Conservation (phyloP, 73 alveolate genomes). For the Paramecium biaurelia region DNA sequence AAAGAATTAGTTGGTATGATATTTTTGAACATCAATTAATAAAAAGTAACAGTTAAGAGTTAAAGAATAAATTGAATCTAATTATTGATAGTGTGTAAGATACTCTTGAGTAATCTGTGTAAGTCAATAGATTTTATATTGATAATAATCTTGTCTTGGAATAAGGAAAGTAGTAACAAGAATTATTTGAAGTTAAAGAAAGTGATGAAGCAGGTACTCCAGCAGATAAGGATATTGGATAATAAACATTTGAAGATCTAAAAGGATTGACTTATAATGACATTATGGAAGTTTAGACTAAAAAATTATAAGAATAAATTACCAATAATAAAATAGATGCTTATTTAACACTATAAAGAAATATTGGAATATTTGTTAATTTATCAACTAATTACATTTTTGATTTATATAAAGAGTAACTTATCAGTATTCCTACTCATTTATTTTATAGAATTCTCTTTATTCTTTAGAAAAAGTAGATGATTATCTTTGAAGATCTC, state of each 20-base stretch:
- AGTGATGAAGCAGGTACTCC: conserved; percentile 2
- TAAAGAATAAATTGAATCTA: not conserved
- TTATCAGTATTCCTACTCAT: conserved; percentile 1
- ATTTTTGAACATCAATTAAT: conserved; percentile 47
- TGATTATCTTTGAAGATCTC: conserved; percentile 50
- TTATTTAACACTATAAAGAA: conserved; percentile 37
- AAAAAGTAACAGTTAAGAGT: conserved; percentile 19
- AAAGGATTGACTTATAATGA: conserved; percentile 48
- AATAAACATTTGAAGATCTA: not conserved
- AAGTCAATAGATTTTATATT: conserved; percentile 47
- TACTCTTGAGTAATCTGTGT: not conserved
- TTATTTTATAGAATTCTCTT: conserved; percentile 52
- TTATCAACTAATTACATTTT: conserved; percentile 35
- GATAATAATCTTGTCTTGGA: conserved; percentile 37
- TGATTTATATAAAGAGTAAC: conserved; percentile 27
- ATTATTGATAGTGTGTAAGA: conserved; percentile 31
- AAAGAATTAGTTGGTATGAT: conserved; percentile 61
- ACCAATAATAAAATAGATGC: conserved; percentile 49
- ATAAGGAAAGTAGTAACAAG: not conserved
- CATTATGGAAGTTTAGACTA: conserved; percentile 34
- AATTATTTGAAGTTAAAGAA: conserved; percentile 18
- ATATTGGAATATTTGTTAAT: conserved; percentile 57
- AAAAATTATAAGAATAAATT: not conserved
- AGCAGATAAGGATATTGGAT: not conserved
- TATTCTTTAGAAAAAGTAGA: conserved; percentile 19